Evolutionary conservation across 108 stramenopile genomes (phyloP).

Genomic region (Parietichytrium sp.): DNA sequence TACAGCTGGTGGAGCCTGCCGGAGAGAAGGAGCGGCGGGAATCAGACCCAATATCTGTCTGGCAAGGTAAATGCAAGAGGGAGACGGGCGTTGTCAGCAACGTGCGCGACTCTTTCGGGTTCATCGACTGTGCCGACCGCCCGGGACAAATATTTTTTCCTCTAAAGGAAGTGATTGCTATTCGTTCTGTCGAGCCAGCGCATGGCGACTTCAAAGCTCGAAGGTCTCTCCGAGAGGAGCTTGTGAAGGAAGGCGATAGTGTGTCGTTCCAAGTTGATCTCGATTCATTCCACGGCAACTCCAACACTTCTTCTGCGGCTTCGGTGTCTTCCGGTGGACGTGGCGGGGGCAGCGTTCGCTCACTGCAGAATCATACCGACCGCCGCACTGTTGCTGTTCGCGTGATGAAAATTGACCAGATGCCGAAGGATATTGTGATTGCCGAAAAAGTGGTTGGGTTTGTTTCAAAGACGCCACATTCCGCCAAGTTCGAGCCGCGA

Average conservation of each 20-base stretch:
- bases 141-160: slow-evolving; percentile 31
- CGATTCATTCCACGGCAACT: no score
- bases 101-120: slow-evolving; percentile 3
- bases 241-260: not conserved
- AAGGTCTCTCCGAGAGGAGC: no score
- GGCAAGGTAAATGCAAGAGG: not conserved
- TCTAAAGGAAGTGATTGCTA: slow-evolving; percentile 12
- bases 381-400: not conserved
- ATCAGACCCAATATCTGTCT: not conserved
- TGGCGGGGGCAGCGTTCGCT: no score
- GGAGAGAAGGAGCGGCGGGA: not conserved
- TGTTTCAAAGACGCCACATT: slow-evolving; percentile 12
- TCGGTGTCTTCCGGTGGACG: no score
- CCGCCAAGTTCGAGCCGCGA: not conserved
- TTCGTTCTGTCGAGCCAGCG: no score
- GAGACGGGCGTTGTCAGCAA: slow-evolving; percentile 21
- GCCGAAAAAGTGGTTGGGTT: not conserved
- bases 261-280: not conserved
- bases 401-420: not conserved
- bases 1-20: slow-evolving; percentile 14
- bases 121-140: not conserved
- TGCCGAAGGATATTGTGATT: not conserved
- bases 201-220: no score
- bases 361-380: not conserved
- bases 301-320: no score